Percentiles rank a stretch among this genome's conserved stretches.
Conservation (phyloP, 352 stramenopile genomes). For the Blastocystis sp. region DNA sequence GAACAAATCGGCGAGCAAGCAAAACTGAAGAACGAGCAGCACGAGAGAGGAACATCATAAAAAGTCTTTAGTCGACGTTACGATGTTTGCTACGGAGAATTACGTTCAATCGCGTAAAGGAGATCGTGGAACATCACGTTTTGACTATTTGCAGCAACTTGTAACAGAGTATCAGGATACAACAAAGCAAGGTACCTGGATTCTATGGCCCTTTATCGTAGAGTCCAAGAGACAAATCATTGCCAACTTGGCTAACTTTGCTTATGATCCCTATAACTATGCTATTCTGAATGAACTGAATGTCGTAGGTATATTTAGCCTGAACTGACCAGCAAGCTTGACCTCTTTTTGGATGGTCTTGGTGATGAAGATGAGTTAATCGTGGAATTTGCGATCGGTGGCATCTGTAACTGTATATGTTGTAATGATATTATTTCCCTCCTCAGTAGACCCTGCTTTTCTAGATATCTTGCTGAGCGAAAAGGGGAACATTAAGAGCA, state of each 20-base stretch:
- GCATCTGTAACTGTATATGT: constrained; percentile 33
- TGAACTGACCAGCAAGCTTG: not conserved
- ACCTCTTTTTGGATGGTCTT: constrained; percentile 28
- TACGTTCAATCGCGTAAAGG: constrained; percentile 27
- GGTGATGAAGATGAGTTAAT: not conserved
- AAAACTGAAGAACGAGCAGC: not conserved
- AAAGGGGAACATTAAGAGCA: not conserved
- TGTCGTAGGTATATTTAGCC: not conserved
- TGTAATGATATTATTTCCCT: not conserved
- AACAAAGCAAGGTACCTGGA: not conserved
- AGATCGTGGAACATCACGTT: constrained; percentile 6
- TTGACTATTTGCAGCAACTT: constrained; percentile 27
- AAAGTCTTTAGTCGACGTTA: not conserved
- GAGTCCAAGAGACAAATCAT: constrained; percentile 16
- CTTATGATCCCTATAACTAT: constrained; percentile 45
- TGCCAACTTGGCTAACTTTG: constrained; percentile 43
- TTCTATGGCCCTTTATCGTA: not conserved
- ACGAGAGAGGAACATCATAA: not conserved
- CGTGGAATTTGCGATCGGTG: constrained; percentile 14
- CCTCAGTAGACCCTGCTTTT: not conserved
- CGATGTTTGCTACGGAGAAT: constrained; percentile 38
- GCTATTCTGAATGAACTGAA: not conserved
- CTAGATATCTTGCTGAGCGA: not conserved
- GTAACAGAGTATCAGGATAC: constrained; percentile 46
- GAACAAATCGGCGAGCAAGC: not conserved